A percentile compares a stretch with the other conserved stretches of the same genome.
Conservation (phyloP, 768 basidiomycete species). For the Auricularia sp. region DNA sequence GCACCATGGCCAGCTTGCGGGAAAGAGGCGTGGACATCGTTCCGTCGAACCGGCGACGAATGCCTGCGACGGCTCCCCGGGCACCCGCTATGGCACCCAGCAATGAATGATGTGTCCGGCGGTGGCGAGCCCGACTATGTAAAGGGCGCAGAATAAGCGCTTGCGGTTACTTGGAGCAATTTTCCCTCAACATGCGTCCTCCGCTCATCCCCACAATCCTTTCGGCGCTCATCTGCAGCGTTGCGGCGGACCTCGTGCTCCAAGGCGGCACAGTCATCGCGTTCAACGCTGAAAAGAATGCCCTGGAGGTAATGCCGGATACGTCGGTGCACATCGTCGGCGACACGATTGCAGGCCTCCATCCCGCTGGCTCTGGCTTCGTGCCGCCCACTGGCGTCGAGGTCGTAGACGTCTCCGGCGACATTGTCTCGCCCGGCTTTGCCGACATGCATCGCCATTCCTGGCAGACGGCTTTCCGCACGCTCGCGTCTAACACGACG, state of each 20-base stretch:
- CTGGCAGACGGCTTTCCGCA: not conserved
- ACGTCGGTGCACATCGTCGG: constrained; percentile 18
- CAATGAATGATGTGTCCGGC: too few species aligned
- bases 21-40: too few species aligned
- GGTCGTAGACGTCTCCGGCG: constrained; percentile 18
- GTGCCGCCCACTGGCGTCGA: constrained; percentile 9
- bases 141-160: too few species aligned
- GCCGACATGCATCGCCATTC: constrained; percentile 20
- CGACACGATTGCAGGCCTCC: constrained; percentile 17
- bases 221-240: too few species aligned
- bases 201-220: too few species aligned
- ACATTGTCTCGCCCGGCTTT: constrained; percentile 23
- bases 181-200: too few species aligned
- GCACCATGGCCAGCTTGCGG: too few species aligned
- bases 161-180: too few species aligned
- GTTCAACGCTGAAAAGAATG: not conserved
- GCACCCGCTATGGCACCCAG: too few species aligned
- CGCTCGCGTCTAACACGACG: not conserved
- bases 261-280: not conserved
- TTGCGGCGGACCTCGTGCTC: not conserved
- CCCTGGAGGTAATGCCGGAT: not conserved
- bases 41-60: too few species aligned
- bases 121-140: too few species aligned
- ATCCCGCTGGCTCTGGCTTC: constrained; percentile 10
- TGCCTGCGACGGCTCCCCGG: too few species aligned